phyloP scores from a whole-genome alignment of 495 filamentous ascomycete genomes.

The Xanthoparmelia taractica region DNA sequence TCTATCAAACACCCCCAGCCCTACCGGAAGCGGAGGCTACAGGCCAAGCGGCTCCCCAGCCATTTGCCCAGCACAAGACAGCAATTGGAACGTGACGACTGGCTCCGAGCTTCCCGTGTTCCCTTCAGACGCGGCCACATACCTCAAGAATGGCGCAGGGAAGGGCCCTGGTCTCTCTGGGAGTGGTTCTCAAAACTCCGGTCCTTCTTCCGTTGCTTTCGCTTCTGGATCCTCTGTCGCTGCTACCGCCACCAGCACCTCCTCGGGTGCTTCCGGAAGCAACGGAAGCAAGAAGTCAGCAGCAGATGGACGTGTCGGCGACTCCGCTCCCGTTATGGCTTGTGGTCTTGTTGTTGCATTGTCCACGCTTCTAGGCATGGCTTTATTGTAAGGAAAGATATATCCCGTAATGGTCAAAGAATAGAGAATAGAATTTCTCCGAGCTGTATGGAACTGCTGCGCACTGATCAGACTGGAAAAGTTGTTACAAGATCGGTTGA shows the following conservation, averaged over 20 bases:
- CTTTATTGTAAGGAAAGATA: conserved; percentile 42
- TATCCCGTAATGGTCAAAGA: not conserved
- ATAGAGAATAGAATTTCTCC: not conserved
- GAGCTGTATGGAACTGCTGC: not conserved
- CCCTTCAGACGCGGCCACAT: conserved; percentile 57
- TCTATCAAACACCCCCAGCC: conserved; percentile 54
- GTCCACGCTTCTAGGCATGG: conserved; percentile 58
- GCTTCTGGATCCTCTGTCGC: conserved; percentile 56
- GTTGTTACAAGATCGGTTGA: not conserved
- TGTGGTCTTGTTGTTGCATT: conserved; percentile 47
- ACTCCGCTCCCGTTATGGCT: conserved; percentile 45
- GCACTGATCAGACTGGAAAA: not conserved
- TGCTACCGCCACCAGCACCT: conserved; percentile 31
- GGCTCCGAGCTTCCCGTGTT: conserved; percentile 62
- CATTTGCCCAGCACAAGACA: conserved; percentile 60
- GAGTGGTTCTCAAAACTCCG: conserved; percentile 62
- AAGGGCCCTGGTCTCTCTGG: conserved; percentile 63
- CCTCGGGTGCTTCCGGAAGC: conserved; percentile 24
- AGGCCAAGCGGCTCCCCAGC: conserved; percentile 56
- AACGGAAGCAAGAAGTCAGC: conserved; percentile 32
- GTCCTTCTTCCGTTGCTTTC: conserved; percentile 51
- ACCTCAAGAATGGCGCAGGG: conserved; percentile 67
- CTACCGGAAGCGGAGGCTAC: conserved; percentile 69
- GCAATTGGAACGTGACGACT: conserved; percentile 64
- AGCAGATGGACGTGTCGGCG: conserved; percentile 36